Evolutionary conservation across 2,329 filamentous ascomycete species (phyloP).

Genomic region (Neofusicoccum cordaticola): DNA sequence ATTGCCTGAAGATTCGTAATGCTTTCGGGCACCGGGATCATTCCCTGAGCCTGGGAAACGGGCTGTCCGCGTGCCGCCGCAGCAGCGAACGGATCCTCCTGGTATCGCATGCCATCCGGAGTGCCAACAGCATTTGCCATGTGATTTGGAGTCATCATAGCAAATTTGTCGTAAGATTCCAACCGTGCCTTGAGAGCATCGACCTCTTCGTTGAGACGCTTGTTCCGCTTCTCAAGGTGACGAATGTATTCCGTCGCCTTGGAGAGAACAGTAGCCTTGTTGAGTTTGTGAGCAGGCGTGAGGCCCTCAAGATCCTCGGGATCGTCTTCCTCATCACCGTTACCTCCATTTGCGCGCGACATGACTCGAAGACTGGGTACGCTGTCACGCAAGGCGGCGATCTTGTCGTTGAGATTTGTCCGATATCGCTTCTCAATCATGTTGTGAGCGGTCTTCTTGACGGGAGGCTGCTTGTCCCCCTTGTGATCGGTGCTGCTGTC

Average conservation of each 20-base stretch:
- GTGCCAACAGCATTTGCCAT: constrained; percentile 31
- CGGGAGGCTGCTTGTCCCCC: constrained; percentile 54
- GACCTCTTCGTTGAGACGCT: constrained; percentile 78
- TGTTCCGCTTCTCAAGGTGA: constrained; percentile 88
- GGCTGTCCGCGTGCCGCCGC: constrained; percentile 20
- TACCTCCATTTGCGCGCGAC: constrained; percentile 53
- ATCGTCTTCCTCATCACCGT: constrained; percentile 73
- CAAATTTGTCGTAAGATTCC: constrained; percentile 64
- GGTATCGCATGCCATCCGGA: constrained; percentile 35
- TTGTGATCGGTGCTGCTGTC: constrained; percentile 55
- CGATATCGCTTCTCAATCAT: constrained; percentile 98
- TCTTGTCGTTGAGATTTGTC: constrained; percentile 96
- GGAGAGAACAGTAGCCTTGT: constrained; percentile 94
- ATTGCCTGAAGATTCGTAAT: constrained; percentile 35
- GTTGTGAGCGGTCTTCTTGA: constrained; percentile 94
- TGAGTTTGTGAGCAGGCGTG: constrained; percentile 82
- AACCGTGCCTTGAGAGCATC: constrained; percentile 73
- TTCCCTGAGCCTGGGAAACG: constrained; percentile 31
- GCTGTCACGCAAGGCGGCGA: constrained; percentile 84
- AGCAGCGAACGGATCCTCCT: constrained; percentile 36
- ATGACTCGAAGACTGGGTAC: constrained; percentile 86
- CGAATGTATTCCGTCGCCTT: constrained; percentile 97
- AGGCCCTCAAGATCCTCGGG: constrained; percentile 72
- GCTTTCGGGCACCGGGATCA: constrained; percentile 43
- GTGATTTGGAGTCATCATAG: constrained; percentile 51